phyloP scores from a whole-genome alignment of 805 yeast species.

The Nakazawaea populi region DNA sequence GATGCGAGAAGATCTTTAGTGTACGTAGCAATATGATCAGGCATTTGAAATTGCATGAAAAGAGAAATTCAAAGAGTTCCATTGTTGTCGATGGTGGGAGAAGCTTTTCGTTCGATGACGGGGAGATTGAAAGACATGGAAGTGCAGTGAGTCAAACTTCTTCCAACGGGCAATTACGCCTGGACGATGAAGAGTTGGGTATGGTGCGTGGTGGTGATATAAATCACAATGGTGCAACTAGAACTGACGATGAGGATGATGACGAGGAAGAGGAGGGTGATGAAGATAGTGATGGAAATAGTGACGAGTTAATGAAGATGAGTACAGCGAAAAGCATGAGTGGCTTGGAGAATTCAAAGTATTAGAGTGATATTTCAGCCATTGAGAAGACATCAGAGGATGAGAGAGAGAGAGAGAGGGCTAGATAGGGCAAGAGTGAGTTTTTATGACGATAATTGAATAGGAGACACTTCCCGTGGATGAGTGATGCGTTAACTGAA shows the following conservation, averaged over 20 bases:
- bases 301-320: not conserved
- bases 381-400: not conserved
- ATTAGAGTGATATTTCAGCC: not conserved
- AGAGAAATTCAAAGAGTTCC: slow-evolving; percentile 12
- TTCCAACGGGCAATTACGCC: not conserved
- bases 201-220: not conserved
- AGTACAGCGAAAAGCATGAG: not conserved
- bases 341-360: not conserved
- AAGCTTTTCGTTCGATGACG: not conserved
- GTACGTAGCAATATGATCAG: slow-evolving; percentile 80
- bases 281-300: not conserved
- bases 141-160: not conserved
- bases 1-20: slow-evolving; percentile 64
- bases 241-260: not conserved
- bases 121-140: not conserved
- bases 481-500: too few relatives aligned
- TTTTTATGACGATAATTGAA: too few relatives aligned
- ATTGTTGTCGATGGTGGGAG: not conserved
- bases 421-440: too few relatives aligned
- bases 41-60: slow-evolving; percentile 61
- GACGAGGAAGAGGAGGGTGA: not conserved
- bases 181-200: not conserved
- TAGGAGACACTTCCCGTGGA: too few relatives aligned
- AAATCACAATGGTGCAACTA: not conserved
- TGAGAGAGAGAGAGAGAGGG: not conserved